Evolutionary conservation across 2,329 filamentous ascomycete genomes (phyloP).

Genomic region (Clarireedia sp.): DNA sequence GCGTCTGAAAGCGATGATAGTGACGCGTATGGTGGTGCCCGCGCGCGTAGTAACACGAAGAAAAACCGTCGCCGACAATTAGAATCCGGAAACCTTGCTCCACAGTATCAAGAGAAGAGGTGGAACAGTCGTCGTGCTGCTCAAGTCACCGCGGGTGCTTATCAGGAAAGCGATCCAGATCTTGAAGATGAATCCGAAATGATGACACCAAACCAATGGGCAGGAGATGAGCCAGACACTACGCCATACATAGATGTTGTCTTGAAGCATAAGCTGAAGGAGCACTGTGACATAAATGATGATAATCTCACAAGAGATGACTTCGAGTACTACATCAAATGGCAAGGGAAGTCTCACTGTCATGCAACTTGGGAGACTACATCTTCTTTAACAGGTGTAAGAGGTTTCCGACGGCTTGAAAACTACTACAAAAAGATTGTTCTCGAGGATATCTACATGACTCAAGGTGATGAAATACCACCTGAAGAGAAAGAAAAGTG

Average conservation of each 20-base stretch:
- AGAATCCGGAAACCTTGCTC: constrained; percentile 55
- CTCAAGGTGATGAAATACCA: constrained; percentile 64
- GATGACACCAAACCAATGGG: constrained; percentile 62
- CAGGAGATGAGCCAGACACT: constrained; percentile 62
- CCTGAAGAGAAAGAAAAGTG: constrained; percentile 88
- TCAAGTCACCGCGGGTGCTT: constrained; percentile 55
- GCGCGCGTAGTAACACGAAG: constrained; percentile 61
- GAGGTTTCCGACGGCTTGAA: constrained; percentile 81
- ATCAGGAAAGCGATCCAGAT: constrained; percentile 60
- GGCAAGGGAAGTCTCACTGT: constrained; percentile 90
- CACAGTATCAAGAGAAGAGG: constrained; percentile 70
- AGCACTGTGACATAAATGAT: constrained; percentile 51
- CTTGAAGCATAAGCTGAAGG: constrained; percentile 74
- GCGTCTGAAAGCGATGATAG: constrained; percentile 63
- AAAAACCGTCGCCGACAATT: constrained; percentile 70
- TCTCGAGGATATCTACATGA: constrained; percentile 69
- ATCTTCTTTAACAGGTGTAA: constrained; percentile 64
- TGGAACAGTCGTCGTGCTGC: constrained; percentile 85
- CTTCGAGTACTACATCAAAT: constrained; percentile 91
- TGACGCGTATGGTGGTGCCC: constrained; percentile 70
- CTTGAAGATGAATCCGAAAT: constrained; percentile 57
- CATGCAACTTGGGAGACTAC: constrained; percentile 93
- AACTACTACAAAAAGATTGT: constrained; percentile 89
- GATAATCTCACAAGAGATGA: constrained; percentile 58
- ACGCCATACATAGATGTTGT: constrained; percentile 85